Evolutionary conservation across 176 grass and related monocot genomes (phyloP).

Genomic region (Pharus latifolius): DNA sequence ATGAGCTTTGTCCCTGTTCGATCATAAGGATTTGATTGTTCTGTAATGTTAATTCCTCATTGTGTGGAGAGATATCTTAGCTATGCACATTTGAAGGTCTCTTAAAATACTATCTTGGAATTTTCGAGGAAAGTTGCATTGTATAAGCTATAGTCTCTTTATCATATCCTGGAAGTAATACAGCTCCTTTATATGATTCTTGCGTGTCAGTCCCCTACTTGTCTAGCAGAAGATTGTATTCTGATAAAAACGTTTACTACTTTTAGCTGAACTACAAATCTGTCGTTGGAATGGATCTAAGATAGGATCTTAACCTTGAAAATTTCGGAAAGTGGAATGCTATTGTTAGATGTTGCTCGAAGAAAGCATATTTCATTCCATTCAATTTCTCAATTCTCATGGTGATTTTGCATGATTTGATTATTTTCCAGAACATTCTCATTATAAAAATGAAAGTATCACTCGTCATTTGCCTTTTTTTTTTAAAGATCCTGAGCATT

Average conservation of each 20-base stretch:
- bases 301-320: not conserved
- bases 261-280: not conserved
- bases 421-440: not conserved
- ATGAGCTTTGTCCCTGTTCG: slow-evolving; percentile 2
- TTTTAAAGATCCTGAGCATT: not conserved
- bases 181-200: not conserved
- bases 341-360: not conserved
- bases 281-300: not conserved
- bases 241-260: not conserved
- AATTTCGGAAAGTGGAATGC: not conserved
- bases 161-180: not conserved
- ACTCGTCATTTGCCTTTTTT: not conserved
- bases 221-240: not conserved
- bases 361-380: not conserved
- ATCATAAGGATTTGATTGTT: not conserved
- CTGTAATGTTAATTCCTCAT: not conserved
- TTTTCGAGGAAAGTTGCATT: not conserved
- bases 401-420: not conserved
- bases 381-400: not conserved
- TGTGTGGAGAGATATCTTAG: not conserved
- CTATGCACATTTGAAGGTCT: not conserved
- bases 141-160: not conserved
- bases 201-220: not conserved
- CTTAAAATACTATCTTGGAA: not conserved
- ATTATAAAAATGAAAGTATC: not conserved